Percentiles rank a stretch among this genome's conserved stretches.
Conservation (phyloP, 1,284 basidiomycete species). For the Exsudoporus floridanus region DNA sequence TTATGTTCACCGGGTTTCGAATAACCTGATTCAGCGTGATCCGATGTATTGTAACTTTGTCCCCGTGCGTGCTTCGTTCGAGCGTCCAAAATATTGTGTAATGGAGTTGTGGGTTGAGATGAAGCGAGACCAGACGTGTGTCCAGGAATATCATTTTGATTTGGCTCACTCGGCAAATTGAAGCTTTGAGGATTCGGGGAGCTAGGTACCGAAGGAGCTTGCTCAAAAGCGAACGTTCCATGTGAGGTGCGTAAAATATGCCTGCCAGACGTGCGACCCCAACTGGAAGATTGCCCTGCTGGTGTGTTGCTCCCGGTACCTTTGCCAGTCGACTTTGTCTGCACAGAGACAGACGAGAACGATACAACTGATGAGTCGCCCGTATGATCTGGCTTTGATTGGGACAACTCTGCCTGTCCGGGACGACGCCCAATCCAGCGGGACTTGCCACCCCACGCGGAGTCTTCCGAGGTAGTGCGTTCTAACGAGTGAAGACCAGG, state of each 20-base stretch:
- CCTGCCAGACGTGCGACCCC: slow-evolving; percentile 35
- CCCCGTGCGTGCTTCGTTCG: slow-evolving; percentile 27
- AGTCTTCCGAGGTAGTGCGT: slow-evolving; percentile 30
- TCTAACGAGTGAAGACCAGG: slow-evolving; percentile 20
- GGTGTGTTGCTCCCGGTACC: slow-evolving; percentile 15
- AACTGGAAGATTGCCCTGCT: slow-evolving; percentile 33
- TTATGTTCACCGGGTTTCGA: slow-evolving; percentile 16
- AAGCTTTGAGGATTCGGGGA: slow-evolving; percentile 33
- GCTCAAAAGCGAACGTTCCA: slow-evolving; percentile 43
- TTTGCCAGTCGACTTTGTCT: slow-evolving; percentile 34
- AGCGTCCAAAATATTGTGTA: slow-evolving; percentile 10
- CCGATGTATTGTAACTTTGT: slow-evolving; percentile 18
- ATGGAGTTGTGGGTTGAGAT: slow-evolving; percentile 9
- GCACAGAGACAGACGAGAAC: slow-evolving; percentile 34
- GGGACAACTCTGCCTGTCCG: slow-evolving; percentile 20
- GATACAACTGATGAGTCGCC: slow-evolving; percentile 34
- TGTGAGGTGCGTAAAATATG: slow-evolving; percentile 34
- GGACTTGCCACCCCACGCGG: slow-evolving; percentile 18
- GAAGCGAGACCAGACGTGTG: slow-evolving; percentile 1
- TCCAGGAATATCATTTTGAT: slow-evolving; percentile 6
- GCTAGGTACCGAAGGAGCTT: slow-evolving; percentile 40
- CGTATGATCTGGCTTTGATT: slow-evolving; percentile 22
- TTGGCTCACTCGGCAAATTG: slow-evolving; percentile 20
- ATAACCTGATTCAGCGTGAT: slow-evolving; percentile 2
- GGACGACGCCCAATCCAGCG: slow-evolving; percentile 8